phyloP scores from a whole-genome alignment of 768 basidiomycete genomes.

The Wakefieldia striispora region DNA sequence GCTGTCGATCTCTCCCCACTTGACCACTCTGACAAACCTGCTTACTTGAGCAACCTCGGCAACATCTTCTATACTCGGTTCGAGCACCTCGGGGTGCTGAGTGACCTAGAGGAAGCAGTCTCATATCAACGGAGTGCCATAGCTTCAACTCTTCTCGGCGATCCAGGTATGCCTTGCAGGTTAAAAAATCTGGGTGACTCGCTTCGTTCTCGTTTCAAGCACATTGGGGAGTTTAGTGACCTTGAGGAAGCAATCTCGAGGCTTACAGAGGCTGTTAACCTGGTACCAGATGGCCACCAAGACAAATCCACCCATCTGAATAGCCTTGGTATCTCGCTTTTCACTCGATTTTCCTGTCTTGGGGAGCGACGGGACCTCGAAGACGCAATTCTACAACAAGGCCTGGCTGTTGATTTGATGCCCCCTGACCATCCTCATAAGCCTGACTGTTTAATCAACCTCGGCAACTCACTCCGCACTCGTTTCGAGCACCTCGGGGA shows the following conservation, averaged over 20 bases:
- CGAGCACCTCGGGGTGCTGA: neutral
- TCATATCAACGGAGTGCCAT: neutral
- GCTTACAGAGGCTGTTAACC: neutral
- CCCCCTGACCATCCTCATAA: neutral
- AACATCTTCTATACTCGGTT: neutral
- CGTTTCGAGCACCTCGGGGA: constrained; percentile 3
- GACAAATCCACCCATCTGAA: neutral
- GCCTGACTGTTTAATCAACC: neutral
- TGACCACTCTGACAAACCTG: neutral
- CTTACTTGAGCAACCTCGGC: neutral
- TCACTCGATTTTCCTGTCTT: neutral
- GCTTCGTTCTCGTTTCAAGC: neutral
- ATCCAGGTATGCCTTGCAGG: neutral
- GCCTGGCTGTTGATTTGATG: neutral
- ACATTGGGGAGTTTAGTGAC: neutral
- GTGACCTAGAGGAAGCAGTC: constrained; percentile 5
- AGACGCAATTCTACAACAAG: neutral
- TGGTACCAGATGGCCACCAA: neutral
- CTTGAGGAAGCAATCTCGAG: neutral
- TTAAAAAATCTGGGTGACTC: neutral
- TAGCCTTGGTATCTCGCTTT: neutral
- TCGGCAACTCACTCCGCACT: neutral
- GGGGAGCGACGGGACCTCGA: constrained; percentile 3
- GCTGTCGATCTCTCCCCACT: neutral
- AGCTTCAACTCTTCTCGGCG: neutral